Evolutionary conservation across 305 asterid species (phyloP).

Genomic region (Rubia balearica): DNA sequence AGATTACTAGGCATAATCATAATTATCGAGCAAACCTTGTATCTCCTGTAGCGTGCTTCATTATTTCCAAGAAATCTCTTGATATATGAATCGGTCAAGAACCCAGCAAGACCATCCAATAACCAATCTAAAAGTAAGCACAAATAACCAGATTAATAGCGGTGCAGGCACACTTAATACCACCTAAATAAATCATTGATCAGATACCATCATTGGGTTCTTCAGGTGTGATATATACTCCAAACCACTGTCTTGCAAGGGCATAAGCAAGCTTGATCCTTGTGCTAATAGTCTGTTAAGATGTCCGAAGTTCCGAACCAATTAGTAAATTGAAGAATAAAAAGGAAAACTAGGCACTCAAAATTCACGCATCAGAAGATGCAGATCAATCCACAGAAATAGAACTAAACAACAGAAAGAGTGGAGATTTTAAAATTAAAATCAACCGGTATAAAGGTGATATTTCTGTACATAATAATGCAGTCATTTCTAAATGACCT

Average conservation of each 20-base stretch:
- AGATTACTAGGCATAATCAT: not conserved
- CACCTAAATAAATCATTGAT: slow-evolving; percentile 21
- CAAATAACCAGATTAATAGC: slow-evolving; percentile 29
- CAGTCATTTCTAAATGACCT: not conserved
- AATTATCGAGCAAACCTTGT: slow-evolving; percentile 52
- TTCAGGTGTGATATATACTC: slow-evolving; percentile 86
- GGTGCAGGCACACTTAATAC: slow-evolving; percentile 12
- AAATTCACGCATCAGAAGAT: not conserved
- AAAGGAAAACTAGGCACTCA: slow-evolving; percentile 8
- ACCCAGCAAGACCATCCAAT: slow-evolving; percentile 97
- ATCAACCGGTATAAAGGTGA: not conserved
- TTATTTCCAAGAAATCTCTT: slow-evolving; percentile 89
- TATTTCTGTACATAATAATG: not conserved
- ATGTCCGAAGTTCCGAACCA: slow-evolving; percentile 22
- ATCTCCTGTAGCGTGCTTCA: slow-evolving; percentile 94
- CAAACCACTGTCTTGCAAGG: slow-evolving; percentile 98
- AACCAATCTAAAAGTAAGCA: slow-evolving; percentile 73
- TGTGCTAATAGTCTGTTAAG: slow-evolving; percentile 81
- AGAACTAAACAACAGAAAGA: not conserved
- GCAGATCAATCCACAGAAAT: not conserved
- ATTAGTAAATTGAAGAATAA: slow-evolving; percentile 27
- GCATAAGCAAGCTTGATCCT: slow-evolving; percentile 91
- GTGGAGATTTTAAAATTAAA: not conserved
- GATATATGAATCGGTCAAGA: slow-evolving; percentile 77
- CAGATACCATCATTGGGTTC: slow-evolving; percentile 78